Percentiles rank a stretch among this genome's conserved stretches.
These are phyloP conservation scores for Metschnikowia lochheadii DNA, from an alignment of 805 yeast genomes.

Conservation along the genomic window DNA sequence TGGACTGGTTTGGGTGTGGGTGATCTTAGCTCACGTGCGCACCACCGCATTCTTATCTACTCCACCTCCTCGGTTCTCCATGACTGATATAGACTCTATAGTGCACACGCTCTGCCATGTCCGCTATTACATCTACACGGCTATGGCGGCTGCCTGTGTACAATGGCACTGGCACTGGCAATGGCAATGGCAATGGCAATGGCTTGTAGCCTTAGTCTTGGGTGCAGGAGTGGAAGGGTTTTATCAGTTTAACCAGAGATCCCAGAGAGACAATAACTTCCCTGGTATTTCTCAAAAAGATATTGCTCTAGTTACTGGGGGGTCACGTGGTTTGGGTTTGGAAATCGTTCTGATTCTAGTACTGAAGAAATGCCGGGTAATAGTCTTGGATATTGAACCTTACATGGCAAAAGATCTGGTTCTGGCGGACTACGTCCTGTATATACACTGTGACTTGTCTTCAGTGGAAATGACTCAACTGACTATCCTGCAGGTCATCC, in stretches of 20 bases:
- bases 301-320: slow-evolving; percentile 46
- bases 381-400: slow-evolving; percentile 28
- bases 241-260: neutral
- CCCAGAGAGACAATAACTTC: neutral
- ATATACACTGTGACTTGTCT: slow-evolving; percentile 23
- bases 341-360: slow-evolving; percentile 30
- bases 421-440: slow-evolving; percentile 15
- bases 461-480: slow-evolving; percentile 14
- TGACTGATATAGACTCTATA: neutral
- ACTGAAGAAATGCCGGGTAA: slow-evolving; percentile 18
- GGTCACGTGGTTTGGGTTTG: slow-evolving; percentile 47
- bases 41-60: neutral
- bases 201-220: neutral
- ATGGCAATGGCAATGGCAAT: no score
- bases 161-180: neutral
- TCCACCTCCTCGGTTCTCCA: neutral
- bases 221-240: neutral
- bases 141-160: neutral
- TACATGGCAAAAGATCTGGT: slow-evolving; percentile 6
- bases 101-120: neutral
- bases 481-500: slow-evolving; percentile 13
- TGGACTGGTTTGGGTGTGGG: neutral
- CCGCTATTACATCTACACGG: neutral
- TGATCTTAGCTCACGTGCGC: neutral
- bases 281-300: slow-evolving; percentile 5